phyloP scores from a whole-genome alignment of 257 asterid genomes.

The Solanum boliviense region DNA sequence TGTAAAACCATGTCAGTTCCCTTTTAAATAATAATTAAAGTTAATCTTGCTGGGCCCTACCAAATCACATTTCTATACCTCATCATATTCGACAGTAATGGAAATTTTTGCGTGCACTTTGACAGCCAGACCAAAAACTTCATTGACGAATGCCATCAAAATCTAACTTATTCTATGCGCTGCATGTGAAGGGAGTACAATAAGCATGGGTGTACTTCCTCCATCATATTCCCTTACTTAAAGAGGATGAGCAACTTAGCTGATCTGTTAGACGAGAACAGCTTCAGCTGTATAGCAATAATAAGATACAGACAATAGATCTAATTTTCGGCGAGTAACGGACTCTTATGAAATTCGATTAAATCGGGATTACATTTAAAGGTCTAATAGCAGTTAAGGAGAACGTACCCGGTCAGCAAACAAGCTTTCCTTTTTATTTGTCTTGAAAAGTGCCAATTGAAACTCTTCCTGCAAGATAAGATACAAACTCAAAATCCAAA shows the following conservation, averaged over 20 bases:
- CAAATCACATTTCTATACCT: neutral
- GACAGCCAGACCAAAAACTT: neutral
- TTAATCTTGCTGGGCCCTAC: neutral
- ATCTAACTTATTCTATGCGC: neutral
- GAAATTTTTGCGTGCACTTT: neutral
- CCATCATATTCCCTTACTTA: neutral
- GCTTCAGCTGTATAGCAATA: neutral
- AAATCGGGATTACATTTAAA: neutral
- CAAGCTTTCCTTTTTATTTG: conserved; percentile 91
- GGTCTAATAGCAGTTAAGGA: neutral
- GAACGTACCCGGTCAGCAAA: conserved; percentile 89
- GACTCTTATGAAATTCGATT: neutral
- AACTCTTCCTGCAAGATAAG: conserved; percentile 76
- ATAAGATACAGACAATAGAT: neutral
- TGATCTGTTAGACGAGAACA: neutral
- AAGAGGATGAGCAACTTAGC: neutral
- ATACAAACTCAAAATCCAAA: neutral
- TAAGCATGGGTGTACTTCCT: neutral
- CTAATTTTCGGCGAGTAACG: neutral
- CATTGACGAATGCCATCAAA: neutral
- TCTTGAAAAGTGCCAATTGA: conserved; percentile 93
- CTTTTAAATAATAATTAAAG: neutral
- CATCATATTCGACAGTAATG: neutral
- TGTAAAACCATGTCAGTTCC: neutral
- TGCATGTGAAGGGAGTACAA: neutral